phyloP scores from a whole-genome alignment of 2,329 filamentous ascomycete genomes.

The Colletotrichum cereale region DNA sequence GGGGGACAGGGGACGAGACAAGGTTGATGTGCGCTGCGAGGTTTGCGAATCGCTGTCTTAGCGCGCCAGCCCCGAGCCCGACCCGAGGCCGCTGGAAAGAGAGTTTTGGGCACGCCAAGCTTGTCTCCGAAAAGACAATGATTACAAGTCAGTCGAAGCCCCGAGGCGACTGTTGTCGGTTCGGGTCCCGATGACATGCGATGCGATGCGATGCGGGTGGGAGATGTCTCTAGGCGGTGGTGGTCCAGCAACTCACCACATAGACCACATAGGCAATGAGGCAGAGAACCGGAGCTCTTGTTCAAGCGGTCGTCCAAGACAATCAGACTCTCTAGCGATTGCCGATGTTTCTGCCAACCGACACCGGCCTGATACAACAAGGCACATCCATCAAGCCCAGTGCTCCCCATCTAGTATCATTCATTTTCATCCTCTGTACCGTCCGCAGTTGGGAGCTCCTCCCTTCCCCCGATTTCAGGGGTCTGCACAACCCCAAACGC shows the following conservation, averaged over 20 bases:
- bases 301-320: neutral
- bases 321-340: neutral
- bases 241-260: neutral
- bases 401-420: neutral
- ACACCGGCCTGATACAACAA: neutral
- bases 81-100: slow-evolving; percentile 13
- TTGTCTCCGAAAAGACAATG: neutral
- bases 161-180: slow-evolving; percentile 13
- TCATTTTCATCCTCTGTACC: neutral
- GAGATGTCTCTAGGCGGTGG: neutral
- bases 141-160: neutral
- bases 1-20: slow-evolving; percentile 14
- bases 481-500: slow-evolving; percentile 15
- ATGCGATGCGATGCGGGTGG: neutral
- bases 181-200: neutral
- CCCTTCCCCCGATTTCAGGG: slow-evolving; percentile 14
- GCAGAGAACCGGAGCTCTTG: neutral
- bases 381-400: neutral
- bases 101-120: neutral
- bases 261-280: neutral
- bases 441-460: neutral
- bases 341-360: neutral
- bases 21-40: slow-evolving; percentile 8
- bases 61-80: slow-evolving; percentile 31
- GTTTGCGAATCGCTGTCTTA: slow-evolving; percentile 25